A percentile compares a stretch with the other conserved stretches of the same genome.
Conservation (phyloP, 257 asterid species). For the Penstemon newberryi region DNA sequence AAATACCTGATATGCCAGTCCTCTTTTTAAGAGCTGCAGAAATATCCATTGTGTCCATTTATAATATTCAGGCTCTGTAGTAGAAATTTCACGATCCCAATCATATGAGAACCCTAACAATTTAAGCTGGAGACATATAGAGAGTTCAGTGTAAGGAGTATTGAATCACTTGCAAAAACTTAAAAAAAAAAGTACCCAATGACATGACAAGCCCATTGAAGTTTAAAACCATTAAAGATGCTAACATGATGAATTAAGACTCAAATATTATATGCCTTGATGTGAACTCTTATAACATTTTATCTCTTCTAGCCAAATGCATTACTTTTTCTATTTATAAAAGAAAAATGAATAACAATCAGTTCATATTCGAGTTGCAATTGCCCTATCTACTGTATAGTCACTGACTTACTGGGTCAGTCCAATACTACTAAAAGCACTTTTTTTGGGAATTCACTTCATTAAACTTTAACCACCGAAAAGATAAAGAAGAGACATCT, state of each 20-base stretch:
- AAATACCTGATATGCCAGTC: conserved; percentile 90
- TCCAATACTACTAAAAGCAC: background rate
- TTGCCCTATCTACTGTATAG: background rate
- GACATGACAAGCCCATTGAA: background rate
- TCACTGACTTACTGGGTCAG: background rate
- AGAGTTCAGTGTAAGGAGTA: conserved; percentile 33
- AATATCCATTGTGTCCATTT: conserved; percentile 99
- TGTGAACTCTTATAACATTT: conserved; percentile 13
- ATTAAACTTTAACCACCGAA: conserved; percentile 1
- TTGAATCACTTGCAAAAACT: conserved; percentile 4
- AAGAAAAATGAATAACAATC: conserved; percentile 1
- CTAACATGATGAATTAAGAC: conserved; percentile 5
- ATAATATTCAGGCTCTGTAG: conserved; percentile 93
- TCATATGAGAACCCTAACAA: conserved; percentile 93
- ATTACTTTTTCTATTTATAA: background rate
- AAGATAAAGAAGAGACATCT: background rate
- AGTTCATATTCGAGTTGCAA: background rate
- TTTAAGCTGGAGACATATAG: conserved; percentile 67
- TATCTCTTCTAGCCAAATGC: background rate
- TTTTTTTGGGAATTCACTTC: background rate
- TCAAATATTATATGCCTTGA: background rate
- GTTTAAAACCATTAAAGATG: conserved; percentile 11
- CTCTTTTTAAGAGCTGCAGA: conserved; percentile 91
- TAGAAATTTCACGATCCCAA: conserved; percentile 97
- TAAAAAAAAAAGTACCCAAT: background rate